A percentile compares a stretch with the other conserved stretches of the same genome.
phyloP scores from a whole-genome alignment of 148 eudicot genomes.

The Fagopyrum homotropicum region DNA sequence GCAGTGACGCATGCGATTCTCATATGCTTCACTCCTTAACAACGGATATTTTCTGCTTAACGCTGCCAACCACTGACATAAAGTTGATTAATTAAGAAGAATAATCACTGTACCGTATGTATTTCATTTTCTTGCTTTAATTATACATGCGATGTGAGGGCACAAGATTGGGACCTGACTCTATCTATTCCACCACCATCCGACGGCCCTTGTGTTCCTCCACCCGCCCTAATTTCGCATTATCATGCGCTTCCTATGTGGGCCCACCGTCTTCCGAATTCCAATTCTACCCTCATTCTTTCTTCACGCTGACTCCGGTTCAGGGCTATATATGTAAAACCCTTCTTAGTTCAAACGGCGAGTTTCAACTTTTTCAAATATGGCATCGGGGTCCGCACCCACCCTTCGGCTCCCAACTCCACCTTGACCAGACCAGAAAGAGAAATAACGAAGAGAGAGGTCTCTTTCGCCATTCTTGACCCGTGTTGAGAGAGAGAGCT shows the following conservation, averaged over 20 bases:
- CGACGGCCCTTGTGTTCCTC: not conserved
- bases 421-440: not conserved
- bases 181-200: not conserved
- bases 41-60: too few relatives aligned
- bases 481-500: not conserved
- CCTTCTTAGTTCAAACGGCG: not conserved
- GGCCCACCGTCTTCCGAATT: not conserved
- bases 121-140: not conserved
- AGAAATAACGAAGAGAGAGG: constrained; percentile 2
- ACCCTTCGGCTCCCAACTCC: not conserved
- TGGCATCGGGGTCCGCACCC: not conserved
- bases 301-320: not conserved
- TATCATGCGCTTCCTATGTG: constrained; percentile 1
- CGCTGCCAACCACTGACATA: too few relatives aligned
- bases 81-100: too few relatives aligned
- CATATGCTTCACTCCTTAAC: too few relatives aligned
- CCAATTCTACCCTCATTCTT: not conserved
- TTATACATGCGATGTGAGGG: not conserved
- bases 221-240: not conserved
- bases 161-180: not conserved
- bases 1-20: too few relatives aligned
- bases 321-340: not conserved
- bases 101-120: too few relatives aligned
- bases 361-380: not conserved
- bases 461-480: constrained; percentile 7